phyloP scores from a whole-genome alignment of 495 filamentous ascomycete genomes.

The Penicillium bialowiezense region DNA sequence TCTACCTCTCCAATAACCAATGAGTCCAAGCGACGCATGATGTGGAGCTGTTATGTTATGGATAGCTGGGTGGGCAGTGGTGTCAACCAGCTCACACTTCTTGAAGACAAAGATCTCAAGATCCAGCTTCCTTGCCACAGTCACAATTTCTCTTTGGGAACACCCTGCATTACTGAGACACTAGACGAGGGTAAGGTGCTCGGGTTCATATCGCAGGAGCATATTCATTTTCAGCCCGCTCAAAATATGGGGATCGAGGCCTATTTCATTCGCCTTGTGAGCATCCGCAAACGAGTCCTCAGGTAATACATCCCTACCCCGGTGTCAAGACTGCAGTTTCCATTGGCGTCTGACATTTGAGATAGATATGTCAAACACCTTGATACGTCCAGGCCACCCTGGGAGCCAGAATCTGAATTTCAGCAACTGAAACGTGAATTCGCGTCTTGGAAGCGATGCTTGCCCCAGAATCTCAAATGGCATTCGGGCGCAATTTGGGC shows the following conservation, averaged over 20 bases:
- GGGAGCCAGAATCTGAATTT: conserved; percentile 15
- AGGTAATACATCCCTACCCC: conserved; percentile 6
- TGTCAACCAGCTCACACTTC: conserved; percentile 20
- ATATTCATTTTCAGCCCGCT: conserved; percentile 2
- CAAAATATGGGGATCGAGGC: conserved; percentile 21
- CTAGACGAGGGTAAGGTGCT: conserved; percentile 10
- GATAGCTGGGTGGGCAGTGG: conserved; percentile 26
- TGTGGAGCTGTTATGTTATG: conserved; percentile 30
- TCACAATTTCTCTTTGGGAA: conserved; percentile 14
- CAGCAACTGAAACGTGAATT: conserved; percentile 9
- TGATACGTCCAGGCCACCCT: conserved; percentile 11
- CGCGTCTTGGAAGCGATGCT: conserved; percentile 6
- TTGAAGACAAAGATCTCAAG: conserved; percentile 21
- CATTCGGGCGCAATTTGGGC: conserved; percentile 12
- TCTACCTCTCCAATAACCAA: conserved; percentile 5
- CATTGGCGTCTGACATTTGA: background rate
- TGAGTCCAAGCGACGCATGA: conserved; percentile 20
- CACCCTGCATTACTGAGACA: conserved; percentile 15
- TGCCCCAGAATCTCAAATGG: conserved; percentile 13
- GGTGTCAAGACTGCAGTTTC: background rate
- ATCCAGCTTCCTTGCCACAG: conserved; percentile 26
- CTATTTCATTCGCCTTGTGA: conserved; percentile 19
- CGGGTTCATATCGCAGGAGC: conserved; percentile 4
- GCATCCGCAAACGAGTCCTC: conserved; percentile 14
- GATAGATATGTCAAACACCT: conserved; percentile 19